Evolutionary conservation across 805 yeast genomes (phyloP), one percentile per base, ranked within the genome.

Genomic region (Peterozyma toletana): DNA sequence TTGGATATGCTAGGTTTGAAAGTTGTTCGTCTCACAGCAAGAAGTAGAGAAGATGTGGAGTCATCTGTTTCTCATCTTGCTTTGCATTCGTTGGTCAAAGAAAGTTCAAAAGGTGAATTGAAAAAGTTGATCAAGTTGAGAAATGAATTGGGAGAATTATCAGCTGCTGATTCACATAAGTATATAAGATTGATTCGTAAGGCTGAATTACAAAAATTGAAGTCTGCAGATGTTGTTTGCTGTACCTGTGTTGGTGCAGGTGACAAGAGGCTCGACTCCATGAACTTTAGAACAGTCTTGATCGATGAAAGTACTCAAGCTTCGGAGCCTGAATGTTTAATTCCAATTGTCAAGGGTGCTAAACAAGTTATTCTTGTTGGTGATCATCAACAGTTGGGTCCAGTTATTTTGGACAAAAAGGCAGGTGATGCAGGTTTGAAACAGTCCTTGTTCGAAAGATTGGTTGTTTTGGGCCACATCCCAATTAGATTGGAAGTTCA

Each of bases 221-320:
- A 66, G 29, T 58, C 66, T 11, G 83, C 88, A 34, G 87, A 87
- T 51, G 89, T 89, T 35, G 80, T 90, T 11, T 89, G 96, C 65
- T 75, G 87, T 59, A 90, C 98, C 0, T 88, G 96, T 72, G 89
- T 83, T 21, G 96, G 95, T 49, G 96, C 97, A 2, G 95, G 90
- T 43, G 96, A 86, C 61, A 62, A 53, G 43, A 69, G 95, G 50
- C 65, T 91, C 36, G 60, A 63, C 5, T 54, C 58, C 10, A 59
- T 78, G 47, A 67, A 70, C 38, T 90, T 90, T 63, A 71, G 86
- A 53, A 77, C 91, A 0, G 96, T 88, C 2, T 69, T 90, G 48
- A 85, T 90, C 47, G 98, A 90, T 63, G 98, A 90, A 66, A 81
- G 88, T 55, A 88, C 97, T 0, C 97, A 91, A 64, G 91, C 96